Base-by-base conservation (phyloP, 192 early-diverging fungal genomes). In the Backusella sp. region DNA sequence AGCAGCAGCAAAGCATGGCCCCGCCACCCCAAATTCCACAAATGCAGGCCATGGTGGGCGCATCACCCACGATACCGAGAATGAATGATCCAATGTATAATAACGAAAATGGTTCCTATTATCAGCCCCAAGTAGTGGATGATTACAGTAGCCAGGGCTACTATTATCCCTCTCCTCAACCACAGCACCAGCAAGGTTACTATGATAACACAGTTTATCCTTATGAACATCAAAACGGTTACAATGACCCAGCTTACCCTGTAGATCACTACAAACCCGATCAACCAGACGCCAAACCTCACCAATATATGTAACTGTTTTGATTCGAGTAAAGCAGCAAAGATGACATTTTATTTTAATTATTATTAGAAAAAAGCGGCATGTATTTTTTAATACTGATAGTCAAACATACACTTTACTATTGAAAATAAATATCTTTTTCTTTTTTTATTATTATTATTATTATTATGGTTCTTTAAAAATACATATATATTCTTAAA, bases 181-280 rank as follows among this genome's bases (percentile, higher is more conserved):
- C 37, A 36, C 72, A 62, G n/a, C 72, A 65, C 6, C 52, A 73
- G 7, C 76, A 71, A 14, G 76, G 72, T 52, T 78, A 78, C 65
- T 78, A 78, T 34, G 72, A 78, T 44, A 72, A 78, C 14, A n/a
- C 62, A 26, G 46, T 44, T n/a, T 78, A 78, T 53, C 73, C 73
- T 37, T 73, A 78, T 36, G 77, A 78, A 21, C 53, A 49, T 44
- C 56, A 56, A 28, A 62, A 53, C 4, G 28, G 36, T 4, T 56
- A 39, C 30, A 39, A n/a, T 21, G 42, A 36, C 6, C 73, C 14
- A 66, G 37, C 74, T 32, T 75, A 68, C 21, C 28, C 65, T n/a
- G 28, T 42, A 32, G 74, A 56, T 35, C 53, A 75, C 7, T 75
- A 75, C 30, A 75, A 75, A 28, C 74, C 74, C 32, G 65, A 75